Conservation (phyloP, 2,329 filamentous ascomycete species). For the Fusarium nisikadoi region DNA sequence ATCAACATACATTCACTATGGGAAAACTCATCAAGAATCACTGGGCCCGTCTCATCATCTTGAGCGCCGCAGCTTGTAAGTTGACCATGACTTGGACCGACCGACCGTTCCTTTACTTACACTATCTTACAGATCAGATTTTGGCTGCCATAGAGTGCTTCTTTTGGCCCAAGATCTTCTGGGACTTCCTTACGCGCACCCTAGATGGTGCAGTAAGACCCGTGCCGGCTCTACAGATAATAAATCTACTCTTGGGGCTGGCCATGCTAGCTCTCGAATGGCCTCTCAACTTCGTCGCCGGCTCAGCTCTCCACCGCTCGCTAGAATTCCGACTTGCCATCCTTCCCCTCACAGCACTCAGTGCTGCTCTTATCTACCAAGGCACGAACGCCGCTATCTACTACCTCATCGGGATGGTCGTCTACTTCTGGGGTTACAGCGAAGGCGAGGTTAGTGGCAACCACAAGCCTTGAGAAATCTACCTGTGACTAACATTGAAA, state of each 20-base stretch:
- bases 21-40: conserved; percentile 99
- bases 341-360: conserved; percentile 80
- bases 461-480: background rate
- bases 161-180: conserved; percentile 99
- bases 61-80: conserved; percentile 83
- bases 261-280: conserved; percentile 88
- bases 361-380: conserved; percentile 86
- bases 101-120: conserved; percentile 39
- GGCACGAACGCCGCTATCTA: conserved; percentile 92
- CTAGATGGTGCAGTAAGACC: conserved; percentile 88
- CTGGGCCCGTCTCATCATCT: conserved; percentile 92
- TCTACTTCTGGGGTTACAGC: conserved; percentile 97
- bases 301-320: conserved; percentile 82
- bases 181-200: conserved; percentile 93
- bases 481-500: conserved; percentile 11
- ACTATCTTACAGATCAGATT: conserved; percentile 78
- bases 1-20: conserved; percentile 65
- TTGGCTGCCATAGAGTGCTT: conserved; percentile 84
- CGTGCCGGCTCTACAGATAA: conserved; percentile 85
- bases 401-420: conserved; percentile 83
- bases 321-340: conserved; percentile 87
- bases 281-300: conserved; percentile 82
- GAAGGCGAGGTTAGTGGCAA: conserved; percentile 84
- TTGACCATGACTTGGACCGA: background rate
- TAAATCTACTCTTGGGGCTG: conserved; percentile 87